Evolutionary conservation across 352 stramenopile genomes (phyloP).

Genomic region (Phytopythium mirpurense): DNA sequence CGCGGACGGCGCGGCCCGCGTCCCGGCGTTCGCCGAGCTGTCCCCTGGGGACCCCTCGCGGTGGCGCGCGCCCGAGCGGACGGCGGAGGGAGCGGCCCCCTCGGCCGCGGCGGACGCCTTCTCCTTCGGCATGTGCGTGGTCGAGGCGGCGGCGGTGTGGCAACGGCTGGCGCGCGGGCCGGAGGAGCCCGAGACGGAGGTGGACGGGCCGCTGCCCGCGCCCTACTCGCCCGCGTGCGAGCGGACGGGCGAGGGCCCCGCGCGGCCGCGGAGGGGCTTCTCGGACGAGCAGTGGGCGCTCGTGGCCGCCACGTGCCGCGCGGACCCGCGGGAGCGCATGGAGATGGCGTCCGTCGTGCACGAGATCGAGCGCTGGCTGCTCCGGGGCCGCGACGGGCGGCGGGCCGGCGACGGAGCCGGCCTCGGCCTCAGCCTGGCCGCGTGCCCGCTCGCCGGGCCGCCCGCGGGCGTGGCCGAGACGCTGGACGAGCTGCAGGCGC

Average conservation of each 20-base stretch:
- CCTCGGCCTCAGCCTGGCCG: background rate
- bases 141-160: background rate
- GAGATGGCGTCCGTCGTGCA: conserved; percentile 8
- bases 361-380: background rate
- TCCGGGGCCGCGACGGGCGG: too few species aligned
- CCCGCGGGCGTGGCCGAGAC: background rate
- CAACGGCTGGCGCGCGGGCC: background rate
- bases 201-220: background rate
- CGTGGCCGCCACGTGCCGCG: conserved; percentile 7
- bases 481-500: background rate
- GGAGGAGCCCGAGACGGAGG: background rate
- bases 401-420: too few species aligned
- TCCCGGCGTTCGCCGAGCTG: conserved; percentile 13
- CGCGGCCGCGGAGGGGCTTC: background rate
- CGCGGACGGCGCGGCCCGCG: conserved; percentile 8
- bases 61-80: conserved; percentile 7
- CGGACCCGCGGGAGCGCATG: conserved; percentile 3
- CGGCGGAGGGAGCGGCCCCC: background rate
- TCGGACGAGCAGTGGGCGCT: conserved; percentile 6
- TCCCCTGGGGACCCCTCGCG: background rate
- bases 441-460: too few species aligned
- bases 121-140: conserved; percentile 9
- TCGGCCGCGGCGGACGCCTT: conserved; percentile 8
- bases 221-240: background rate
- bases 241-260: background rate